phyloP scores from a whole-genome alignment of 2,329 filamentous ascomycete species.

The Colletotrichum sp. region DNA sequence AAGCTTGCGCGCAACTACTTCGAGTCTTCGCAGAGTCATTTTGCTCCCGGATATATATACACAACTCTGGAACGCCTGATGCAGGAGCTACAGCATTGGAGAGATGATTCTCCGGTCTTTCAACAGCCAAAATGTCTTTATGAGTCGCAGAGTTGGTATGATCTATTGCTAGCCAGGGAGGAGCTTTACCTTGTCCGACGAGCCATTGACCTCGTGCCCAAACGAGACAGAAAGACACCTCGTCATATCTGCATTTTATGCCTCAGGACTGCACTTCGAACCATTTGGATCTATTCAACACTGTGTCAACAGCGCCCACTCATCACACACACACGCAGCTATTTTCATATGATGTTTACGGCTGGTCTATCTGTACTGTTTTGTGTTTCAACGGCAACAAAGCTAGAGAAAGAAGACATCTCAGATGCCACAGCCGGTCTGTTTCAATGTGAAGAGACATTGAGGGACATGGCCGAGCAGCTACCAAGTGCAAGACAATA shows the following conservation, averaged over 20 bases:
- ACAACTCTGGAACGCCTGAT: slow-evolving; percentile 32
- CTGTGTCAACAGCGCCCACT: slow-evolving; percentile 34
- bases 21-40: not conserved
- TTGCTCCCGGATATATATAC: slow-evolving; percentile 26
- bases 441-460: slow-evolving; percentile 23
- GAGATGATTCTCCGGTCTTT: slow-evolving; percentile 34
- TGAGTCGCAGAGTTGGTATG: slow-evolving; percentile 48
- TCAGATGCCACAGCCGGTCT: slow-evolving; percentile 7
- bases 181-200: slow-evolving; percentile 42
- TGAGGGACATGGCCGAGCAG: slow-evolving; percentile 28
- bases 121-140: slow-evolving; percentile 41
- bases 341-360: slow-evolving; percentile 52
- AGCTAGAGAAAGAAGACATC: not conserved
- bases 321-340: slow-evolving; percentile 50
- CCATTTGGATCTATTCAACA: slow-evolving; percentile 41
- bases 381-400: slow-evolving; percentile 21
- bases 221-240: slow-evolving; percentile 34
- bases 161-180: slow-evolving; percentile 45
- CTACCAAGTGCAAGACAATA: slow-evolving; percentile 31
- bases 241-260: slow-evolving; percentile 35
- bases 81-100: slow-evolving; percentile 39
- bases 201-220: slow-evolving; percentile 43
- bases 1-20: not conserved
- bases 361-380: slow-evolving; percentile 44
- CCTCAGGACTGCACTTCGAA: slow-evolving; percentile 36